Evolutionary conservation across 257 asterid genomes (phyloP).

Genomic region (Solanum corneliomulleri): DNA sequence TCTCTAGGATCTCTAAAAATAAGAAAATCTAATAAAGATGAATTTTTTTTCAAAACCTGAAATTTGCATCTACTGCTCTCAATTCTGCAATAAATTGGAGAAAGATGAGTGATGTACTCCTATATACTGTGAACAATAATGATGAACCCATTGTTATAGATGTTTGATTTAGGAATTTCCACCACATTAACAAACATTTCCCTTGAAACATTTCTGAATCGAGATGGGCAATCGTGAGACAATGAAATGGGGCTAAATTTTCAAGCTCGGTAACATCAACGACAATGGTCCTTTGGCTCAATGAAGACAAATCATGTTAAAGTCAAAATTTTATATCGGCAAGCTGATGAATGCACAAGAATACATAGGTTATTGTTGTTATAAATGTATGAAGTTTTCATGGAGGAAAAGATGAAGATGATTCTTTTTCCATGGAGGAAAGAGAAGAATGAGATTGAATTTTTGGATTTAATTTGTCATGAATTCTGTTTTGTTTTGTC

Average conservation of each 20-base stretch:
- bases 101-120: not conserved
- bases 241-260: not conserved
- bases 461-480: too few species aligned
- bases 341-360: not conserved
- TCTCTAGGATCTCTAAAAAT: not conserved
- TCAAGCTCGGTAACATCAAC: not conserved
- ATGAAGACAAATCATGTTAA: not conserved
- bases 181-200: not conserved
- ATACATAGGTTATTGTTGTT: not conserved
- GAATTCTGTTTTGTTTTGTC: not conserved
- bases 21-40: too few species aligned
- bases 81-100: not conserved
- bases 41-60: not conserved
- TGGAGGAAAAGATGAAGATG: not conserved
- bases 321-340: not conserved
- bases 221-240: not conserved
- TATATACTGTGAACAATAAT: not conserved
- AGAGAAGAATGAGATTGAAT: not conserved
- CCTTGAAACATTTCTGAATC: not conserved
- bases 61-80: not conserved
- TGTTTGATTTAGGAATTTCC: too few species aligned
- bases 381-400: not conserved
- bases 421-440: not conserved
- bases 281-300: not conserved
- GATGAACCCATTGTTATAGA: not conserved